Evolutionary conservation across 2,329 filamentous ascomycete genomes (phyloP), one percentile per base, ranked within the genome.

Genomic region (Apiospora kogelbergensis): DNA sequence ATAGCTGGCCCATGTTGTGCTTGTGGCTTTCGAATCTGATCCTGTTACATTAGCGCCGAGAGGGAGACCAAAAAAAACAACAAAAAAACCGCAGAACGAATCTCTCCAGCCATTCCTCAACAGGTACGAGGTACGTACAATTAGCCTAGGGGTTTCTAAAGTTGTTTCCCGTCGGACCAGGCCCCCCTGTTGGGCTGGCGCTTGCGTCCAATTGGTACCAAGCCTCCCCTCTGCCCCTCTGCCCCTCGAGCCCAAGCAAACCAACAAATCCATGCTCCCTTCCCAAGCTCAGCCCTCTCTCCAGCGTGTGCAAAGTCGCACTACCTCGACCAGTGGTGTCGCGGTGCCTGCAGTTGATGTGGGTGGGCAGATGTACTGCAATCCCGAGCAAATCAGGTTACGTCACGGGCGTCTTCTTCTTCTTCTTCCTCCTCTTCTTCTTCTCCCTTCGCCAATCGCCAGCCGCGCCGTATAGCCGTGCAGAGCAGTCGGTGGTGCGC

Each of bases 21-120:
- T 22, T 60, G 53, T 60, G 53, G 53, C 53, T 37, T 60, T 60
- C 17, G 30, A 37, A 60, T 37, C 53, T 37, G 30, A 60, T 65
- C 22, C 41, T 45, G 63, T 41, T 65, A 65, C 63, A 65, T 41
- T 65, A 65, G 63, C 63, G 63, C 63, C 63, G 53, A 60, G 17
- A 13, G 26, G n/a, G 53, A 60, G 3, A 37, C 11, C 20, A 11
- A 26, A 13, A 17, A 15, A 24, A 10, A 60, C 3, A 60, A 60
- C 11, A 37, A n/a, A n/a, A n/a, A 44, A 44, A 20, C 13, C 46
- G 44, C 44, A 48, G 22, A 24, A 48, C 20, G 11, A 53, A 30
- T 20, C 2, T 11, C 46, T 24, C 46, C 46, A 48, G 46, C 46
- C 24, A 53, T 53, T 53, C 46, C 13, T 53, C 17, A 10, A 57